These are phyloP conservation scores for Diplodia mutila DNA, from an alignment of 2,329 filamentous ascomycete species.

Conservation along the genomic window DNA sequence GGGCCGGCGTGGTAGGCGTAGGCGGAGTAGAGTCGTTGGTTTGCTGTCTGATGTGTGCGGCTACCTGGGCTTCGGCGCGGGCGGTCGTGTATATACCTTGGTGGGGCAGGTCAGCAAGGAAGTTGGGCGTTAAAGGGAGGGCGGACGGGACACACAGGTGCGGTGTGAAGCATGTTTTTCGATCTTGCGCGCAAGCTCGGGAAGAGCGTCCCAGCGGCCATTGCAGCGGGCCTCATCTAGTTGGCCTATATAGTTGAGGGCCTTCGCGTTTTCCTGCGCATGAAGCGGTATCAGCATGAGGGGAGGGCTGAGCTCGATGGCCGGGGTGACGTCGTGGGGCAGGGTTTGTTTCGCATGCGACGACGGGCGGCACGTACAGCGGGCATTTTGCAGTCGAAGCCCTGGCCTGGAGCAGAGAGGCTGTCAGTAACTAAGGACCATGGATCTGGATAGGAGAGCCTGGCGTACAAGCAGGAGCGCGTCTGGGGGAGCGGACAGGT, in stretches of 20 bases:
- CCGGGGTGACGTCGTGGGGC: conserved; percentile 26
- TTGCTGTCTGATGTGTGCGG: conserved; percentile 46
- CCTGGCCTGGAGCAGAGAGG: conserved; percentile 6
- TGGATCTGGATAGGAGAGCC: neutral
- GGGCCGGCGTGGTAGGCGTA: conserved; percentile 30
- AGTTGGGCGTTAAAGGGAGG: conserved; percentile 23
- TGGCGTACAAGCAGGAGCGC: conserved; percentile 20
- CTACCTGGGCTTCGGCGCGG: conserved; percentile 51
- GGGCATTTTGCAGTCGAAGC: conserved; percentile 18
- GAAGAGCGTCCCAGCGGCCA: conserved; percentile 82
- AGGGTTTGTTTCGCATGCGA: conserved; percentile 8
- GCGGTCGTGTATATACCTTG: conserved; percentile 53
- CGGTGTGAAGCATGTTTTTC: conserved; percentile 89
- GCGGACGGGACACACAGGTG: conserved; percentile 77
- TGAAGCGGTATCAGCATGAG: conserved; percentile 10
- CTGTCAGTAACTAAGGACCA: conserved; percentile 4
- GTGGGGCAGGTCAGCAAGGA: conserved; percentile 9
- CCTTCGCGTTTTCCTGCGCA: conserved; percentile 69
- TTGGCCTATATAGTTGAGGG: conserved; percentile 75
- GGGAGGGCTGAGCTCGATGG: conserved; percentile 5
- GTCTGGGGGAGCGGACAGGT: conserved; percentile 19
- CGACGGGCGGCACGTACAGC: conserved; percentile 12
- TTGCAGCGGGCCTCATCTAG: conserved; percentile 87
- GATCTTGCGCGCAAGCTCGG: conserved; percentile 89
- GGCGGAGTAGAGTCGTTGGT: conserved; percentile 48